Percentiles rank a stretch among this genome's conserved stretches.
Conservation (phyloP, 768 basidiomycete species). For the Russula olivacea region DNA sequence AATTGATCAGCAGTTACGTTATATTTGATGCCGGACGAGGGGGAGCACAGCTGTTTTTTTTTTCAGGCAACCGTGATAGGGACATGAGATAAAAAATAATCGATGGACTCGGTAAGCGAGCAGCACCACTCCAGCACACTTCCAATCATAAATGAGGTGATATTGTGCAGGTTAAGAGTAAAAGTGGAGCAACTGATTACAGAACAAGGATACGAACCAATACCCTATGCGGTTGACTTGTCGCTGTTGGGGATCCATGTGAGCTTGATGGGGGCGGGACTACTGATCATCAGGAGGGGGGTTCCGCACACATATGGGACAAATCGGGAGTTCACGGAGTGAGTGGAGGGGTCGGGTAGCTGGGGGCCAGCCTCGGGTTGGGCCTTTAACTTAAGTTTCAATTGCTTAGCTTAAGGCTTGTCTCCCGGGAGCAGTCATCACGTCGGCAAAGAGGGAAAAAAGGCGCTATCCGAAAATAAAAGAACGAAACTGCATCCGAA, state of each 20-base stretch:
- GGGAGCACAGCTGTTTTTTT: background rate
- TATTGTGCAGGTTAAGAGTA: background rate
- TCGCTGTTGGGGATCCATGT: background rate
- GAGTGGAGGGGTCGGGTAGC: background rate
- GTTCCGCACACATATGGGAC: background rate
- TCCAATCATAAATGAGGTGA: background rate
- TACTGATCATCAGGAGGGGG: background rate
- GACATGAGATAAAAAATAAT: conserved; percentile 3
- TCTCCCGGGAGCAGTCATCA: background rate
- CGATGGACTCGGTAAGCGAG: background rate
- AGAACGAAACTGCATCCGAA: background rate
- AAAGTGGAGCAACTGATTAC: background rate
- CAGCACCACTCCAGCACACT: background rate
- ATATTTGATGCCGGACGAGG: background rate
- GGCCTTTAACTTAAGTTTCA: background rate
- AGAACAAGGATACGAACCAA: background rate
- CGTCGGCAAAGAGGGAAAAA: background rate
- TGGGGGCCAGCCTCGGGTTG: background rate
- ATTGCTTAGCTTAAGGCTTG: background rate
- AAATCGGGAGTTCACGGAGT: background rate
- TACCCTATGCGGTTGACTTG: background rate
- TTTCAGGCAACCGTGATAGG: conserved; percentile 7
- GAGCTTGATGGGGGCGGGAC: background rate
- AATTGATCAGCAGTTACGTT: conserved; percentile 21
- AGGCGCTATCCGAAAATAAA: too few relatives aligned